A percentile compares a stretch with the other conserved stretches of the same genome.
These are phyloP conservation scores for Plasmodium vinckei DNA, from an alignment of 169 alveolate species.

Conservation along the genomic window DNA sequence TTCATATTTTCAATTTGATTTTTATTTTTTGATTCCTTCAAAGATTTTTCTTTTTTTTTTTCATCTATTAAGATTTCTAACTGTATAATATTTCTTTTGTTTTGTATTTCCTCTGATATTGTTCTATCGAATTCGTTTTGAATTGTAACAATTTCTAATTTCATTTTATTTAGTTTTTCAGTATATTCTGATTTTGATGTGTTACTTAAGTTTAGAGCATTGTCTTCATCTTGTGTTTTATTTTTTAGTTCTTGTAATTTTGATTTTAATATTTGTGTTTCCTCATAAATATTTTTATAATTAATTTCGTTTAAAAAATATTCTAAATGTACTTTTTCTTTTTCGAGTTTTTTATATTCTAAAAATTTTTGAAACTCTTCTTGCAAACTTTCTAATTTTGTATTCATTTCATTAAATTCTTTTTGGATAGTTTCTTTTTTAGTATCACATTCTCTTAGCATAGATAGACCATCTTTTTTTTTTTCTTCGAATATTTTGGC, in stretches of 20 bases:
- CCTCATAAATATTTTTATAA: slow-evolving; percentile 71
- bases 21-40: slow-evolving; percentile 66
- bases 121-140: slow-evolving; percentile 57
- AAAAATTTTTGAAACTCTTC: slow-evolving; percentile 78
- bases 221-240: slow-evolving; percentile 76
- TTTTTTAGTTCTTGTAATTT: slow-evolving; percentile 66
- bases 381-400: slow-evolving; percentile 77
- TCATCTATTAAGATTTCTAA: slow-evolving; percentile 67
- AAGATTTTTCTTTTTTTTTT: slow-evolving; percentile 60
- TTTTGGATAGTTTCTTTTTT: slow-evolving; percentile 79
- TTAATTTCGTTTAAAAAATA: slow-evolving; percentile 69
- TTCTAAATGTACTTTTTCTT: slow-evolving; percentile 74
- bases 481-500: slow-evolving; percentile 76
- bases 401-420: slow-evolving; percentile 80
- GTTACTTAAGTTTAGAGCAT: slow-evolving; percentile 31
- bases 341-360: slow-evolving; percentile 72
- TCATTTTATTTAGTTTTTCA: slow-evolving; percentile 67
- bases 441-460: slow-evolving; percentile 79
- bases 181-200: slow-evolving; percentile 51
- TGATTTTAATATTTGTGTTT: slow-evolving; percentile 63
- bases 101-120: slow-evolving; percentile 67
- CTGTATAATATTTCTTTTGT: slow-evolving; percentile 63
- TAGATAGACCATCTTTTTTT: slow-evolving; percentile 73
- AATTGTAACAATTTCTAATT: slow-evolving; percentile 56
- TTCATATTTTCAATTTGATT: slow-evolving; percentile 60